Conservation (phyloP, 2,329 filamentous ascomycete species). For the Hypoxylon sp. region DNA sequence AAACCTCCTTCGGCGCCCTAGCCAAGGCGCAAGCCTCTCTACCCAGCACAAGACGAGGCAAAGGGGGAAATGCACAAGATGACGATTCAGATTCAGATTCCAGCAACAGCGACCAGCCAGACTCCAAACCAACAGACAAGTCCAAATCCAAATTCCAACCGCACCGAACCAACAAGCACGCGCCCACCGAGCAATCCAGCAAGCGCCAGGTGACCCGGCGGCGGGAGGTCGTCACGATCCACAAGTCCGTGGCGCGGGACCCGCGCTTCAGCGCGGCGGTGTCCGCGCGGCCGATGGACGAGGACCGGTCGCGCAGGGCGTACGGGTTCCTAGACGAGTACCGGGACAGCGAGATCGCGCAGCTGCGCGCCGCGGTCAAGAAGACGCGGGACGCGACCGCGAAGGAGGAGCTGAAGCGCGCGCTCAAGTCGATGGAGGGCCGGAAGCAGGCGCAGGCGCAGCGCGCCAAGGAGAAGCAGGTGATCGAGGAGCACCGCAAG, state of each 20-base stretch:
- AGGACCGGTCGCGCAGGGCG: conserved; percentile 69
- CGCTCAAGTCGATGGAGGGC: conserved; percentile 81
- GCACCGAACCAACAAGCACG: conserved; percentile 80
- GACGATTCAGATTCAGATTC: conserved; percentile 40
- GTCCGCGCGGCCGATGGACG: conserved; percentile 60
- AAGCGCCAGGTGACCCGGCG: conserved; percentile 84
- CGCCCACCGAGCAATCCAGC: conserved; percentile 82
- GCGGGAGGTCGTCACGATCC: conserved; percentile 72
- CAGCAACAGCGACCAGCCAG: conserved; percentile 36
- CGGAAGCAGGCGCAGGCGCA: conserved; percentile 74
- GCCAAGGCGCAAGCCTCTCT: conserved; percentile 84
- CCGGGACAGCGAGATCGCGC: conserved; percentile 80
- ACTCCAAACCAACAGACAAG: conserved; percentile 46
- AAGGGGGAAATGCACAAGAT: conserved; percentile 44
- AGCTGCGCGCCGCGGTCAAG: conserved; percentile 74
- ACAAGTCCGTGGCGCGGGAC: conserved; percentile 73
- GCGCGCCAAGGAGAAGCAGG: conserved; percentile 73
- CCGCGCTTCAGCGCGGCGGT: conserved; percentile 81
- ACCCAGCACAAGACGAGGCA: conserved; percentile 47
- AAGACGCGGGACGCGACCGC: conserved; percentile 51
- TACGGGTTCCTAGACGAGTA: conserved; percentile 93
- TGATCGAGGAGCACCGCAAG: conserved; percentile 79
- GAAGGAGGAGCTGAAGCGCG: conserved; percentile 71
- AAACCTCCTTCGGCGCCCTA: conserved; percentile 88
- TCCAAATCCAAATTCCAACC: conserved; percentile 43